Evolutionary conservation across 2,329 filamentous ascomycete genomes (phyloP).

Genomic region (Colletotrichum sp.): DNA sequence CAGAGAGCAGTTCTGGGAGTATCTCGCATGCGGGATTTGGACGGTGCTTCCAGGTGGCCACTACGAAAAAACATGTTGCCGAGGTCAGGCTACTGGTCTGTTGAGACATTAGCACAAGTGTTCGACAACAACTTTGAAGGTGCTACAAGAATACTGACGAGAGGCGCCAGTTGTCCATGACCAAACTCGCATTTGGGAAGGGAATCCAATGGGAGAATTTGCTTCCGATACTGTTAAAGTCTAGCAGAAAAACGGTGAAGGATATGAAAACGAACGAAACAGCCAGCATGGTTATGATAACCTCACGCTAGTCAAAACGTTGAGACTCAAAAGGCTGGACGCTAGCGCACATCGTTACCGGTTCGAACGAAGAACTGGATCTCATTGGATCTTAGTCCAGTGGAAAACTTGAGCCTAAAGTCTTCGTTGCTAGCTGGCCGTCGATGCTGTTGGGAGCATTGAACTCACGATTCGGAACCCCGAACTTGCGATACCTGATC

Average conservation of each 20-base stretch:
- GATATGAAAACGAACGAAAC: neutral
- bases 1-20: neutral
- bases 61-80: fast-evolving
- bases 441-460: neutral
- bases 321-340: neutral
- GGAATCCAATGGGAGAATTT: neutral
- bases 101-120: neutral
- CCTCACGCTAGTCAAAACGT: neutral
- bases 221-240: neutral
- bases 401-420: neutral
- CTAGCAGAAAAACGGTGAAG: neutral
- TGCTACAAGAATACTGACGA: neutral
- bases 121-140: neutral
- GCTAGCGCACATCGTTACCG: neutral
- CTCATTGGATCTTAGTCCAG: neutral
- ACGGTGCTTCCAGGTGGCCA: neutral
- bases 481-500: neutral
- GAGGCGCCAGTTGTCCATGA: neutral
- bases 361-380: neutral
- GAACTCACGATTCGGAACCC: neutral
- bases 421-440: neutral
- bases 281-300: neutral
- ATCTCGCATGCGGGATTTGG: neutral
- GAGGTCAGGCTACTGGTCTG: neutral
- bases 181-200: neutral